Evolutionary conservation across 2,329 filamentous ascomycete genomes (phyloP), one percentile per base, ranked within the genome.

Genomic region (Zasmidium cellare): DNA sequence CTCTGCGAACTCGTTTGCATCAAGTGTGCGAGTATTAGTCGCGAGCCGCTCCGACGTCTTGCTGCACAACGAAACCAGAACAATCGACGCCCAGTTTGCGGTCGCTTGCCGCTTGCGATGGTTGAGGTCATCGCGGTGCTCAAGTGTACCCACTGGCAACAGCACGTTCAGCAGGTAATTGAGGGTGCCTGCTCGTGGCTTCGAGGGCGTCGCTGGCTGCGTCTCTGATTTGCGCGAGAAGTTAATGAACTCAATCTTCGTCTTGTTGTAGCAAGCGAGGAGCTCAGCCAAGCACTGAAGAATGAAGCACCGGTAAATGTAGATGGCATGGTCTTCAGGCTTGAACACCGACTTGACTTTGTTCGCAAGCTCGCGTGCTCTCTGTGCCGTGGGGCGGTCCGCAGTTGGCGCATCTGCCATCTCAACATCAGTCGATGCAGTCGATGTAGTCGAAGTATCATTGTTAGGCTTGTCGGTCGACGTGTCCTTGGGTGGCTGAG

Each of bases 241-340:
- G 74, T 97, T 97, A 79, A 99, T 97, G 72, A 99, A 97, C 72
- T 99, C 96, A 46, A 99, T 86, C 80, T 99, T 99, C 9, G 92
- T 91, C 54, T 92, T 87, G 66, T 92, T 96, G 77, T 97, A 99
- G 69, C 89, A 96, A 57, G 90, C 87, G 14, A 99, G 80, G 14
- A 99, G 84, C 74, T 99, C 94, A 0, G 91, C 88, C 41, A 99
- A 79, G 69, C 92, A 96, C 71, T 94, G 92, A 28, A 99, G 83
- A 52, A 99, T 79, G 78, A 97, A 97, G 77, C 93, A 97, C 49
- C 94, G 87, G 71, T 97, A 99, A 53, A 97, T 88, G 76, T 96
- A 99, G 59, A 96, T 97, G 0, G 92, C 91, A 72, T 99, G 92
- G 31, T 97, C 89, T 51, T 96, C 92, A 1, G 90, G 81, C 75